A percentile compares a stretch with the other conserved stretches of the same genome.
Evolutionary conservation across 2,329 filamentous ascomycete species (phyloP).

Genomic region (Monilinia laxa): DNA sequence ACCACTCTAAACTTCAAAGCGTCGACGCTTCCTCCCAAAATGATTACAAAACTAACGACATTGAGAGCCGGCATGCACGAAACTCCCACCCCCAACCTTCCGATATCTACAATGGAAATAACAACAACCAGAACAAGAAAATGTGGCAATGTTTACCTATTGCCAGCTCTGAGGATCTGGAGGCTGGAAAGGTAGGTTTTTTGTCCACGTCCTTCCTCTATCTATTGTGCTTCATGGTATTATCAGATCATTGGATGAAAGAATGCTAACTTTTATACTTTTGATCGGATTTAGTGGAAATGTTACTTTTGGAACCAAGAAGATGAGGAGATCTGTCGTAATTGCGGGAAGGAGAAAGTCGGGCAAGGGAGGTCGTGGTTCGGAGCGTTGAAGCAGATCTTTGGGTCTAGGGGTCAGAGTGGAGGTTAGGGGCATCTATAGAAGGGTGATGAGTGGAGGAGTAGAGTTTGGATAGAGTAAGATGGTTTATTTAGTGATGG

Average conservation of each 20-base stretch:
- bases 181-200: not conserved
- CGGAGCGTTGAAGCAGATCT: not conserved
- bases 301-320: not conserved
- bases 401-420: not conserved
- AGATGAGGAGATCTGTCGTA: not conserved
- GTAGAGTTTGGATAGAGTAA: not conserved
- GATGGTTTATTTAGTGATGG: not conserved
- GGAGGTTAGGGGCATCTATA: accelerated
- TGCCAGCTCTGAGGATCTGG: not conserved
- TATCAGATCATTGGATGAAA: not conserved
- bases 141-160: conserved; percentile 1
- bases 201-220: not conserved
- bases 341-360: not conserved
- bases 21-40: too few species aligned
- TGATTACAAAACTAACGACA: not conserved
- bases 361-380: not conserved
- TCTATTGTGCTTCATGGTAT: too few species aligned
- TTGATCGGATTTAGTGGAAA: not conserved
- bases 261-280: not conserved
- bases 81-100: accelerated
- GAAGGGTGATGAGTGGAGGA: not conserved
- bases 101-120: not conserved
- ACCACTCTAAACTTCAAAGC: accelerated
- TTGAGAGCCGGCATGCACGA: not conserved
- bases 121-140: not conserved